These are phyloP conservation scores for Apium graveolens DNA, from an alignment of 129 eudicot genomes.

Conservation along the genomic window DNA sequence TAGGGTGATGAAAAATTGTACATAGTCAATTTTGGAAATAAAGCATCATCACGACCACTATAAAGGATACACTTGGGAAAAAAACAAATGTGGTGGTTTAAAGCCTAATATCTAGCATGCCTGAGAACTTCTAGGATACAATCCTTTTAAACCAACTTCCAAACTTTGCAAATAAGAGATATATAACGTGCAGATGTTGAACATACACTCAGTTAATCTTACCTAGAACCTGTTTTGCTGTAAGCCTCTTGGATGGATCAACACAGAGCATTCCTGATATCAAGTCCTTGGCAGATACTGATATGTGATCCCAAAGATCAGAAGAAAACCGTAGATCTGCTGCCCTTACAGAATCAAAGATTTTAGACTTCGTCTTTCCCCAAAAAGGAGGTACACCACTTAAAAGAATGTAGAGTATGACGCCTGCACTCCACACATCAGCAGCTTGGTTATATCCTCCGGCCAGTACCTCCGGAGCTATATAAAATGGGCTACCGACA, in stretches of 20 bases:
- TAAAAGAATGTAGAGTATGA: constrained; percentile 74
- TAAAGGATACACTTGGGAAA: neutral
- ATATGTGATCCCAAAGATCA: constrained; percentile 51
- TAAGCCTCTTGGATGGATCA: constrained; percentile 52
- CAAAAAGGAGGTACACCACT: constrained; percentile 86
- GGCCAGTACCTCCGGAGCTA: constrained; percentile 84
- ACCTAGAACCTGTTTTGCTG: constrained; percentile 79
- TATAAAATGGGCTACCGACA: constrained; percentile 88
- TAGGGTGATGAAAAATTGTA: neutral
- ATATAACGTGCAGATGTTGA: neutral
- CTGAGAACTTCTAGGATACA: neutral
- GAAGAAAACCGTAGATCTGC: constrained; percentile 63
- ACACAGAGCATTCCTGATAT: constrained; percentile 66
- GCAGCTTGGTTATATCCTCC: constrained; percentile 83
- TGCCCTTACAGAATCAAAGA: constrained; percentile 75
- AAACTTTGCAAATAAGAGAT: neutral
- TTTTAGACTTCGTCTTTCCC: constrained; percentile 69
- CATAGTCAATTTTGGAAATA: neutral
- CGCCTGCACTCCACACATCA: constrained; percentile 96
- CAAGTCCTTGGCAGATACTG: constrained; percentile 66
- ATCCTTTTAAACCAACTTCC: neutral
- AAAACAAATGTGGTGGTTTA: neutral
- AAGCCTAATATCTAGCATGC: neutral
- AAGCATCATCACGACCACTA: neutral
- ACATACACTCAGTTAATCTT: constrained; percentile 3